A percentile compares a stretch with the other conserved stretches of the same genome.
Evolutionary conservation across 208 protist genomes (phyloP).

Genomic region (Phytomonas francai): DNA sequence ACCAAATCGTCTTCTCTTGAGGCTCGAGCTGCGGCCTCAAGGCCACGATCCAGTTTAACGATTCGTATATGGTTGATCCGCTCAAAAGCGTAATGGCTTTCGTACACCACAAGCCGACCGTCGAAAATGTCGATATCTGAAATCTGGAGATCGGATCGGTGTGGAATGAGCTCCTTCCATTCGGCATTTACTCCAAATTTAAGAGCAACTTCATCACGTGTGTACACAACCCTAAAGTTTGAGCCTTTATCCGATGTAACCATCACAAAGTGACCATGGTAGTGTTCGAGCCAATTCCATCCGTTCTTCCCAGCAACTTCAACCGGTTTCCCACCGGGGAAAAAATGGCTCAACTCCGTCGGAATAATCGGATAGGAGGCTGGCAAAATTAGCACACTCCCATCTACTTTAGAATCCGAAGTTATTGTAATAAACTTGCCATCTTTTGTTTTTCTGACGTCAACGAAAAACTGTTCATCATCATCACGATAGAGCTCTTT

Average conservation of each 20-base stretch:
- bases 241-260: conserved; percentile 76
- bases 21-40: conserved; percentile 44
- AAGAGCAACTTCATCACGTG: conserved; percentile 74
- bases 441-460: conserved; percentile 86
- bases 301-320: conserved; percentile 69
- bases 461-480: conserved; percentile 87
- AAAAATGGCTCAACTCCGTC: conserved; percentile 52
- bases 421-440: conserved; percentile 74
- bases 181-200: conserved; percentile 21
- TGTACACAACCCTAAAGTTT: conserved; percentile 77
- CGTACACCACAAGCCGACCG: conserved; percentile 63
- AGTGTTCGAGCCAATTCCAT: conserved; percentile 88
- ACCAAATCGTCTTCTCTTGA: conserved; percentile 65
- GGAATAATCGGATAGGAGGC: conserved; percentile 81
- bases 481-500: conserved; percentile 84
- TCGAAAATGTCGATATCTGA: conserved; percentile 85
- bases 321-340: conserved; percentile 51
- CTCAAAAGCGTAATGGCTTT: conserved; percentile 82
- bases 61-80: conserved; percentile 78
- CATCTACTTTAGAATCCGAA: conserved; percentile 83
- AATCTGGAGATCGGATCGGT: conserved; percentile 77
- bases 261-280: conserved; percentile 80
- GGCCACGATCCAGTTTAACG: conserved; percentile 47
- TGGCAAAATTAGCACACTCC: conserved; percentile 68
- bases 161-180: conserved; percentile 85